phyloP scores from a whole-genome alignment of 441 rosid genomes.

The Eugenia klotzschiana region DNA sequence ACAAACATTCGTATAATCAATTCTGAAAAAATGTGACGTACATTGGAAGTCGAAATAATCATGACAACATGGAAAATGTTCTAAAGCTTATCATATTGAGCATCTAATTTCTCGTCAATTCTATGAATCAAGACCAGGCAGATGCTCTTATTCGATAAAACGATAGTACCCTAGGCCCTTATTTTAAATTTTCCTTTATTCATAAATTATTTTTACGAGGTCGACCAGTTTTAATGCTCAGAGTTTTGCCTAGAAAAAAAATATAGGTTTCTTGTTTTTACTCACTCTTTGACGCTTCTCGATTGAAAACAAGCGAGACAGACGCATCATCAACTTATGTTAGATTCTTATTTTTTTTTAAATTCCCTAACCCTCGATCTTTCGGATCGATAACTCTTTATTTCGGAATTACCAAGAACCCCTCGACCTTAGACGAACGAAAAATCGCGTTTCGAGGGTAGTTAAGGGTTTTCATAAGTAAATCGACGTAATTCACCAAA shows the following conservation, averaged over 20 bases:
- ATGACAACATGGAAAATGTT: background rate
- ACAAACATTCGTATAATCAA: background rate
- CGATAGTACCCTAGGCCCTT: too few relatives aligned
- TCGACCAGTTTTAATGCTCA: too few relatives aligned
- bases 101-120: background rate
- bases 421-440: background rate
- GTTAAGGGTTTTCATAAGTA: background rate
- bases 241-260: too few relatives aligned
- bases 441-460: background rate
- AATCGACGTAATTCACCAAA: background rate
- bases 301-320: too few relatives aligned
- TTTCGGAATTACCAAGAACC: background rate
- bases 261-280: too few relatives aligned
- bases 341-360: background rate
- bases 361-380: background rate
- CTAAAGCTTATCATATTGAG: background rate
- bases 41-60: background rate
- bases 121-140: background rate
- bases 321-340: too few relatives aligned
- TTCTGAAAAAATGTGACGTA: fast-evolving
- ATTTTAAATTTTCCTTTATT: too few relatives aligned
- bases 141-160: too few relatives aligned
- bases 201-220: too few relatives aligned
- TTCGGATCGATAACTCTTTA: background rate
- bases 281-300: too few relatives aligned